Base-by-base conservation (phyloP, 2,329 filamentous ascomycete genomes). In the Ceratocystis lukuohia region DNA sequence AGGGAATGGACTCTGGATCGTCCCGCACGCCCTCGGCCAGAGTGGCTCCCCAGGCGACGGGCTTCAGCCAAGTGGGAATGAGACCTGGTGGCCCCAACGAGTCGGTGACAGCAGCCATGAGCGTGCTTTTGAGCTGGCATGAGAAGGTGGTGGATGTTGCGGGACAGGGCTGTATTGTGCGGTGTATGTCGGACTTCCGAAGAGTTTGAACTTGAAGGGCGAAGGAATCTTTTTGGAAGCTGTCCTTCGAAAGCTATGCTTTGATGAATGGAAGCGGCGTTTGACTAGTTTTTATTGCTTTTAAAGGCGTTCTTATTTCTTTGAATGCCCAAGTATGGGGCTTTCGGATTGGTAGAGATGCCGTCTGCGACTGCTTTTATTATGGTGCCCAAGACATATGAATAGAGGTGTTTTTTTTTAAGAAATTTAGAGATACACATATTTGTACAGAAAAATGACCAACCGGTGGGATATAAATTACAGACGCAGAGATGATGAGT, bases 81-180 rank as follows among this genome's bases (percentile, higher is more conserved):
- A 77, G 84, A 65, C 80, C 83, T 6, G 80, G 79, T 30, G 78
- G 72, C 7, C 74, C 78, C 46, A 83, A 79, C 73, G 84, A 87
- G 73, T 88, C 89, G 61, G 87, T 90, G 69, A 89, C 90, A 45
- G 87, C 91, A 67, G 88, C 88, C 65, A 97, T 97, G 94, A 97
- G 94, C 74, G 94, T 99, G 64, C 76, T 99, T 74, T 80, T 99
- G 71, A 96, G 91, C 77, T 99, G 94, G 94, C 94, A 99, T 75
- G 94, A 99, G 80, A 99, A 96, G 83, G 84, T 96, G 69, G 91
- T 97, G 3, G 94, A 99, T 73, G 86, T 96, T 73, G 90, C 91
- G 46, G 94, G 94, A 28, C 81, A 91, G 71, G 94, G 94, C 57
- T 91, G 89, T 75, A 94, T 99, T 77, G 89, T 91, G 69, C 85